Base-by-base conservation (phyloP, 805 yeast species). In the Ogataea polymorpha region DNA sequence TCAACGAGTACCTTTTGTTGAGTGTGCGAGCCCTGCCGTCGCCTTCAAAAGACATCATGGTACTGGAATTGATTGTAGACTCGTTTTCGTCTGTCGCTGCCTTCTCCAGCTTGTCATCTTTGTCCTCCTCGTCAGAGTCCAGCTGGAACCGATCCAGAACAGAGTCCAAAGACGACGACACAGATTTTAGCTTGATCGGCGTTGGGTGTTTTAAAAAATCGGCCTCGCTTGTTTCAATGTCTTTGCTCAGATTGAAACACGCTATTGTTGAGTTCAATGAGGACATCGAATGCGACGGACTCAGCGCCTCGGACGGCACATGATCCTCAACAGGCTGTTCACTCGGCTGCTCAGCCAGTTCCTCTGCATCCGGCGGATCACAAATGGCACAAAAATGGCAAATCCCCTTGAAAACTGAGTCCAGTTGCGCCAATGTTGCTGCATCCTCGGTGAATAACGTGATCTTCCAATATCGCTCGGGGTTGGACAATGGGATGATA, bases 401-500 rank as follows among this genome's bases (percentile, higher is more conserved):
- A 7, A 49, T 46, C 6, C 39, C 44, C 4, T 25, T 32, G 13
- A 62, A 41, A 11, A 37, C 16, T 3, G 25, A 23, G 31, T 51
- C 55, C 12, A 42, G 39, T 10, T 30, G 17, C 10, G 25, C 15
- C 4, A 52, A 27, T 2, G 16, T 17, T 43, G 65, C 69, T 36
- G 71, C 55, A 15, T 47, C 46, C 4, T 48, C 44, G 0, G 71
- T 54, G 32, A 59, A 62, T 5, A 76, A 51, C 25, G 65, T 61
- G 8, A 77, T 67, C 44, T 71, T 71, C 95, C 95, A 86, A 59
- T 78, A 84, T 51, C 91, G 65, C 47, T 79, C 82, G 0, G 95
- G 95, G 51, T 84, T 85, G 20, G 77, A 77, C 42, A 86, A 69
- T 0, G 88, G 81, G 13, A 86, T 57, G 2, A 82, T 68, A 50